phyloP scores from a whole-genome alignment of 2,329 filamentous ascomycete genomes.

The Neopestalotiopsis rosae region DNA sequence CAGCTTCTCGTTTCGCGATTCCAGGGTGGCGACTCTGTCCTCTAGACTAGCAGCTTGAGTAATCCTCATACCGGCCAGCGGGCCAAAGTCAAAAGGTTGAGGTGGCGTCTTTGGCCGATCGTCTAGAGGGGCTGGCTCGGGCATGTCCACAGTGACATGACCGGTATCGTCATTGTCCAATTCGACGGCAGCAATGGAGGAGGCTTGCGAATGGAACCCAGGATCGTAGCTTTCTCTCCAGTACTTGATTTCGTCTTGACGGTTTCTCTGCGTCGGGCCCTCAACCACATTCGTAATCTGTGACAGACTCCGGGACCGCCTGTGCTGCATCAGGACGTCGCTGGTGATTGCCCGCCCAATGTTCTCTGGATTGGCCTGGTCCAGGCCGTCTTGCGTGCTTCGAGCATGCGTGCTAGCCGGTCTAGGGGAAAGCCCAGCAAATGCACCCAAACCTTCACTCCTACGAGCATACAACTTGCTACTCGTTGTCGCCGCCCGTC shows the following conservation, averaged over 20 bases:
- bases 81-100: constrained; percentile 61
- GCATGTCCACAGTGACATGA: constrained; percentile 36
- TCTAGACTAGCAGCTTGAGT: constrained; percentile 61
- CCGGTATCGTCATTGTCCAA: constrained; percentile 41
- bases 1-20: constrained; percentile 56
- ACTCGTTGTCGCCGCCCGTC: constrained; percentile 48
- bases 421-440: constrained; percentile 63
- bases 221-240: constrained; percentile 67
- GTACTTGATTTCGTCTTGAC: constrained; percentile 68
- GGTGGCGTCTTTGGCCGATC: constrained; percentile 43
- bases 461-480: constrained; percentile 45
- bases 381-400: constrained; percentile 43
- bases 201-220: constrained; percentile 55
- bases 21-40: constrained; percentile 56
- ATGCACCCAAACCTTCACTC: constrained; percentile 46
- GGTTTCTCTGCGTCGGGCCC: constrained; percentile 47
- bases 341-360: constrained; percentile 69
- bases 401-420: constrained; percentile 65
- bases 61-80: constrained; percentile 60
- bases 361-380: constrained; percentile 52
- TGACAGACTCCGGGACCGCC: constrained; percentile 65
- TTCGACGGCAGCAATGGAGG: constrained; percentile 38
- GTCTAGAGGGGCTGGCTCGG: constrained; percentile 36
- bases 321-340: constrained; percentile 52
- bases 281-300: constrained; percentile 47